Conservation (phyloP, 345 rosid genomes). For the Gossypioides kirkii region DNA sequence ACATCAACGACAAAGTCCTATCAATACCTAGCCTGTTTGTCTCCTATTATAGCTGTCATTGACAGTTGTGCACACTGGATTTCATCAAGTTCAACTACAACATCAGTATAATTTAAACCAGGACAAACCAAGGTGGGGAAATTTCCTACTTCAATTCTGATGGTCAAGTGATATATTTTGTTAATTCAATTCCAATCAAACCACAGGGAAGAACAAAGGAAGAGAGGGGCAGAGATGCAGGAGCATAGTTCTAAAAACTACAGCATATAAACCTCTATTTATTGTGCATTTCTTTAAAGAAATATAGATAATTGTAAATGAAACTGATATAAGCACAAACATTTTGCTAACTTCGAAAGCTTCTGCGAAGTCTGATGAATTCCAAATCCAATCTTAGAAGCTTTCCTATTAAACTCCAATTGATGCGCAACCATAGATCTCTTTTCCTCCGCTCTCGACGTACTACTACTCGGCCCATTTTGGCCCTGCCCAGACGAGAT, state of each 20-base stretch:
- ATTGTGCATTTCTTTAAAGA: not conserved
- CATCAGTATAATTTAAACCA: not conserved
- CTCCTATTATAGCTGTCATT: not conserved
- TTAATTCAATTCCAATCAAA: not conserved
- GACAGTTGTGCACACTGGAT: not conserved
- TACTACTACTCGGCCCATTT: not conserved
- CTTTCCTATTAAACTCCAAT: conserved; percentile 63
- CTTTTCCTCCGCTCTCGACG: conserved; percentile 33
- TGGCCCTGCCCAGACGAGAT: not conserved
- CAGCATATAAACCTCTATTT: not conserved
- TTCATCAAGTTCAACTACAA: not conserved
- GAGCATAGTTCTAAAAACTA: not conserved
- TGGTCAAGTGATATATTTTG: not conserved
- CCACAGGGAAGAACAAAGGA: not conserved
- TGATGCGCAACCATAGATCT: conserved; percentile 48
- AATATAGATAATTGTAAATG: not conserved
- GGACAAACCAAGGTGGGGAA: not conserved
- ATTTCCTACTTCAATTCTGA: not conserved
- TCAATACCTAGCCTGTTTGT: conserved; percentile 1
- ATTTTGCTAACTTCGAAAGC: conserved; percentile 69
- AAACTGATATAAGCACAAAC: conserved; percentile 32
- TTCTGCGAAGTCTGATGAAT: conserved; percentile 82
- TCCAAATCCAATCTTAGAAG: conserved; percentile 51
- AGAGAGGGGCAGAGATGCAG: not conserved
- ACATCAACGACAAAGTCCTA: not conserved